Evolutionary conservation across 352 stramenopile species (phyloP).

Genomic region (Phytophthora boehmeriae): DNA sequence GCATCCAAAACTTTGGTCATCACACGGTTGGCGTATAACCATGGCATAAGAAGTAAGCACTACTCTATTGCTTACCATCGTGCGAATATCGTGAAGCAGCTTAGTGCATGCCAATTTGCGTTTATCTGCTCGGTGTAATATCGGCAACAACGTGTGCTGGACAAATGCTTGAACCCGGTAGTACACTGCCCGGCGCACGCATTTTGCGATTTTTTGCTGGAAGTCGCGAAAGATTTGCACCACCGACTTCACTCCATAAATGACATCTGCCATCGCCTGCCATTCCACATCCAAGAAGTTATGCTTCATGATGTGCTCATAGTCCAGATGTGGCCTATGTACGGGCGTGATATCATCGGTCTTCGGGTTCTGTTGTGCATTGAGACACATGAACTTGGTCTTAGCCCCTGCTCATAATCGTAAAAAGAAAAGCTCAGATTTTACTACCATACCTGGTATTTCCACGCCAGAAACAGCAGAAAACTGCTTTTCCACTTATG

Average conservation of each 20-base stretch:
- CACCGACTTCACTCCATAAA: conserved; percentile 77
- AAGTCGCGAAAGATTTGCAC: conserved; percentile 43
- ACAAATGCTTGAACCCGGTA: conserved; percentile 70
- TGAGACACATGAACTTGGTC: neutral
- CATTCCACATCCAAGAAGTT: conserved; percentile 76
- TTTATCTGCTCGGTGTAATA: conserved; percentile 88
- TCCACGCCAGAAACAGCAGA: conserved; percentile 55
- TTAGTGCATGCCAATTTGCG: conserved; percentile 72
- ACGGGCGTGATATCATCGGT: conserved; percentile 34
- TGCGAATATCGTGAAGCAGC: conserved; percentile 70
- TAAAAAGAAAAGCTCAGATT: neutral
- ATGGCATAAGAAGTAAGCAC: neutral
- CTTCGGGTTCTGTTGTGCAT: conserved; percentile 39
- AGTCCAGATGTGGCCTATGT: conserved; percentile 54
- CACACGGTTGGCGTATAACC: neutral
- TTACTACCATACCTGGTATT: conserved; percentile 47
- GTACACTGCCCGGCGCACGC: conserved; percentile 68
- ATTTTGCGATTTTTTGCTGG: conserved; percentile 39
- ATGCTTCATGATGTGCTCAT: conserved; percentile 72
- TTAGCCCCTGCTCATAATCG: neutral
- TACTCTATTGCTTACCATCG: conserved; percentile 47
- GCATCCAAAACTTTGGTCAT: neutral
- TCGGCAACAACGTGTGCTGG: conserved; percentile 73
- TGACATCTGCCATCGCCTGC: conserved; percentile 58
- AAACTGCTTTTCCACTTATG: conserved; percentile 68